These are phyloP conservation scores for Luvunga scandens DNA, from an alignment of 345 rosid species.

Conservation along the genomic window DNA sequence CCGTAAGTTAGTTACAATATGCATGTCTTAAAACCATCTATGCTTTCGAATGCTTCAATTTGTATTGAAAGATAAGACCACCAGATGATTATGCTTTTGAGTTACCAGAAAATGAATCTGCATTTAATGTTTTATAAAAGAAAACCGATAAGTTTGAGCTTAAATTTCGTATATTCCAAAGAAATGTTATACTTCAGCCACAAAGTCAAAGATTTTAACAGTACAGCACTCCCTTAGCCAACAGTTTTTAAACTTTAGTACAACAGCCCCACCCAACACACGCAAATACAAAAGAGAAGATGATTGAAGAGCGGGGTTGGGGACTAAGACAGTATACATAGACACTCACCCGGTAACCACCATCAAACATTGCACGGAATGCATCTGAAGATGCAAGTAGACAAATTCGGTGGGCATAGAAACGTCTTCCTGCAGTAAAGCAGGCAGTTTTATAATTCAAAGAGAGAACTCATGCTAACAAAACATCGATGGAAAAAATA, in stretches of 20 bases:
- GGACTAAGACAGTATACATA: conserved; percentile 9
- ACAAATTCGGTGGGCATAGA: conserved; percentile 97
- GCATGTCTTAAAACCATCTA: background rate
- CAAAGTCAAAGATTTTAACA: background rate
- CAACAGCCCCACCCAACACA: background rate
- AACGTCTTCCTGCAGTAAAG: conserved; percentile 67
- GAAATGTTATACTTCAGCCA: conserved; percentile 1
- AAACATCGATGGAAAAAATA: background rate
- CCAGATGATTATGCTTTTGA: background rate
- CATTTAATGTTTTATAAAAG: background rate
- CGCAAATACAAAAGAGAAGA: background rate
- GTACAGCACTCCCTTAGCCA: background rate
- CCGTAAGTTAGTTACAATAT: background rate
- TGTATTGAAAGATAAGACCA: background rate
- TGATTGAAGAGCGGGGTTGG: too few species aligned
- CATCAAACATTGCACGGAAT: conserved; percentile 99
- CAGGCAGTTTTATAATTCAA: background rate
- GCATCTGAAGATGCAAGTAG: conserved; percentile 99
- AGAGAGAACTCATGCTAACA: background rate
- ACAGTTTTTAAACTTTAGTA: background rate
- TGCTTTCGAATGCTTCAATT: background rate
- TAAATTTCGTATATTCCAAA: background rate
- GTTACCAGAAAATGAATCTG: background rate
- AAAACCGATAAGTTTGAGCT: background rate
- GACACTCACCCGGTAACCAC: conserved; percentile 89